Evolutionary conservation across 305 asterid genomes (phyloP).

Genomic region (Fraxinus dipetala): DNA sequence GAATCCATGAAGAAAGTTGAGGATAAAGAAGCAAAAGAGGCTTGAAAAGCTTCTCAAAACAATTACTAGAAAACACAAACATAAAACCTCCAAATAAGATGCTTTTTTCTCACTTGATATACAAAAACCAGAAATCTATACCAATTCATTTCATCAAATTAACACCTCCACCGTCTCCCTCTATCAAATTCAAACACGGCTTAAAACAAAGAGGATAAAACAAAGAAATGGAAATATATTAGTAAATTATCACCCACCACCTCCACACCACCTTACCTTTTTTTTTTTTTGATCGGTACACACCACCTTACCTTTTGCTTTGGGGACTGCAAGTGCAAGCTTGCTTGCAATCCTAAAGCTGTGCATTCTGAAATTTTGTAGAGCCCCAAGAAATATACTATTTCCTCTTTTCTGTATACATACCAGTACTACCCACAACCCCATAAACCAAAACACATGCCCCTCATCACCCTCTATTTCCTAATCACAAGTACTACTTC

Average conservation of each 20-base stretch:
- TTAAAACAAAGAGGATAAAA: slow-evolving; percentile 37
- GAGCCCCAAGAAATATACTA: slow-evolving; percentile 19
- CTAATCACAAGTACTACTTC: background rate
- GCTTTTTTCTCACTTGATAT: slow-evolving; percentile 32
- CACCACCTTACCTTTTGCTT: slow-evolving; percentile 35
- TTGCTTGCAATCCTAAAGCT: slow-evolving; percentile 55
- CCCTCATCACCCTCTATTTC: background rate
- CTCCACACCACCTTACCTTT: background rate
- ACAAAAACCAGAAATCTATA: background rate
- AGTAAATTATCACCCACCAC: background rate
- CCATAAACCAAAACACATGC: slow-evolving; percentile 46
- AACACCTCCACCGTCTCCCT: background rate
- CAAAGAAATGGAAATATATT: background rate
- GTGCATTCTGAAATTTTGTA: slow-evolving; percentile 35
- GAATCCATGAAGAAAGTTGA: slow-evolving; percentile 40
- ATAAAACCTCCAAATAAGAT: slow-evolving; percentile 34
- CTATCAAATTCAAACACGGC: slow-evolving; percentile 37
- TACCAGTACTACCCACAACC: slow-evolving; percentile 17
- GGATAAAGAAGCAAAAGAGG: background rate
- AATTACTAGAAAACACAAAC: slow-evolving; percentile 16
- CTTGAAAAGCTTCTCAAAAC: slow-evolving; percentile 29
- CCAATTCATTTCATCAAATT: slow-evolving; percentile 4
- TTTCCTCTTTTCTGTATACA: background rate
- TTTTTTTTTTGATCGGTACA: too few species aligned
- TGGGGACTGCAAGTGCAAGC: slow-evolving; percentile 57